Evolutionary conservation across 23 red algal species (phyloP), one percentile per base, ranked within the genome.

Genomic region (Gracilaria gracilis): DNA sequence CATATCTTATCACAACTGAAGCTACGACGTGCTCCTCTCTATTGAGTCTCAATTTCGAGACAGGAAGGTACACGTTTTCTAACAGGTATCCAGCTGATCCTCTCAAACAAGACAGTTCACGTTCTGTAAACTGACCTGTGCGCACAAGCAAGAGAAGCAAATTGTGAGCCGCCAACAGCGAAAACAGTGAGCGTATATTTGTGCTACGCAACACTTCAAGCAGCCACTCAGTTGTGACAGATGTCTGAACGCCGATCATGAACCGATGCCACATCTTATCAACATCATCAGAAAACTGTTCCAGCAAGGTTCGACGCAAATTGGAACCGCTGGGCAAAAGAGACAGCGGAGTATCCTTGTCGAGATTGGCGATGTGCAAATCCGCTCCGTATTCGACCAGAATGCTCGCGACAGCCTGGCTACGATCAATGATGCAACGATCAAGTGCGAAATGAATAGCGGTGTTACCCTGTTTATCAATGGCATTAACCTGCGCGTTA

Each of bases 381-480:
- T 62, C 59, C 13, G 59, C 59, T 31, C 59, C 59, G 19, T 29
- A 1, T 62, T 62, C 59, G 59, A 62, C 59, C 59, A 62, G 59
- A 29, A 62, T 29, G 27, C 24, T 62, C 3, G 59, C 59, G 8
- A 62, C 24, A 19, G 29, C 24, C 8, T 62, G 59, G 27, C 59
- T 29, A 29, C 59, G 59, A 24, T 62, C 24, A 62, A 31, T 62
- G 59, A 62, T 62, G 59, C 23, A 62, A 62, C 59, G 59, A 62
- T 62, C 59, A 62, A 62, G 59, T 62, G 24, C 59, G 27, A 19
- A 62, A 29, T 62, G 59, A 62, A 73, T 15, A 37, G 67, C 67
- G 67, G 67, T 73, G 16, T 73, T 73, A n/a, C 67, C 67, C 17
- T 40, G 35, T 73, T 73, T 37, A 29, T 73, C 38, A 73, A 44